These are phyloP conservation scores for Alliaria petiolata DNA, from an alignment of 345 rosid genomes.

Conservation along the genomic window DNA sequence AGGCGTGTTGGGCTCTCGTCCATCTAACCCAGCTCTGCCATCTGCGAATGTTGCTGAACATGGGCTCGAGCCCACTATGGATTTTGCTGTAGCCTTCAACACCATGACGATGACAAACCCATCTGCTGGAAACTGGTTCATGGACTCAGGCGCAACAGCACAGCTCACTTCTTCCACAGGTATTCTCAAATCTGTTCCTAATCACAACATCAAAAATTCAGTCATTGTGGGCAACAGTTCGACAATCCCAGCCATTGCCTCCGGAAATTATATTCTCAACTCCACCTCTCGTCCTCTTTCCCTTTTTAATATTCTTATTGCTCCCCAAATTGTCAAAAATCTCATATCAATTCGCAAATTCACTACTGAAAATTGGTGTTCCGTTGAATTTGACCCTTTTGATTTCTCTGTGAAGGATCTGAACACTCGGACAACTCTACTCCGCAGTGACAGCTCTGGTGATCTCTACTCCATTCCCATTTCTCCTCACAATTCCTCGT, in stretches of 20 bases:
- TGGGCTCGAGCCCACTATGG: no score
- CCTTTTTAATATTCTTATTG: background rate
- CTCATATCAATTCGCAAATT: background rate
- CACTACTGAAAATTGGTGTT: background rate
- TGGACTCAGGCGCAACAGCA: background rate
- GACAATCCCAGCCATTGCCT: background rate
- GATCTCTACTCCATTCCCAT: background rate
- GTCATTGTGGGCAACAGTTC: background rate
- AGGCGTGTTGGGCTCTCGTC: no score
- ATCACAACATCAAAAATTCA: background rate
- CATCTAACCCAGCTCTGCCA: no score
- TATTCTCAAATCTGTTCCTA: background rate
- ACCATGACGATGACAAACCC: background rate
- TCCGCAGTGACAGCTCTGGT: background rate
- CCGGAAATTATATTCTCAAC: background rate
- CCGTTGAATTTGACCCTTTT: background rate
- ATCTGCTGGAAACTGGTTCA: background rate
- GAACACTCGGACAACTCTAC: background rate
- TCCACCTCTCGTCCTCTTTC: background rate
- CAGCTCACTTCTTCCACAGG: background rate
- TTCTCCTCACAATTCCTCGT: no score
- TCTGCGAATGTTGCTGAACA: no score
- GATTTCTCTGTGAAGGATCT: background rate
- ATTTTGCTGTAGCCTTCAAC: no score
- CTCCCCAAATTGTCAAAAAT: background rate